Evolutionary conservation across 176 grass and related monocot species (phyloP), one percentile per base, ranked within the genome.

Genomic region (Ensete ventricosum): DNA sequence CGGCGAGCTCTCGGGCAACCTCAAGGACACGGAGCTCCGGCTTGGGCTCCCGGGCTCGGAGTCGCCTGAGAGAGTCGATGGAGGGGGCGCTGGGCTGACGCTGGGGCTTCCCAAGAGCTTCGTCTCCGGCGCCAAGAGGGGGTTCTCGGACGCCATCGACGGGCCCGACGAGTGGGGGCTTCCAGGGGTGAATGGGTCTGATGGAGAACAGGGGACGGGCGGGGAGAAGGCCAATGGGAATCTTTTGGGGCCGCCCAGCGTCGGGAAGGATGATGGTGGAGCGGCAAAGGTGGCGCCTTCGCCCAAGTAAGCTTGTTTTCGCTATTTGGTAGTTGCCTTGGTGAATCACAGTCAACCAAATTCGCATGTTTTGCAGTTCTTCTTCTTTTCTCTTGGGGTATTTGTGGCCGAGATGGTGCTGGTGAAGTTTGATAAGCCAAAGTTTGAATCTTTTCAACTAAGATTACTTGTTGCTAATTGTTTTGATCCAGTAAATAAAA

Each of bases 91-190:
- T 22, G 2, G 67, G 14, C 80, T 90, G 11, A 88, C 90, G 4
- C 77, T 96, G 1, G 89, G 87, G 17, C 77, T 92, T 1, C 87
- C 89, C 54, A 89, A 91, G 54, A 77, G 76, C 52, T 60, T 70
- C 19, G 77, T 70, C 26, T 71, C 77, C 3, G 86, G 90, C 49
- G 85, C 85, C n/a, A 97, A 97, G 72, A 85, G 93, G 43, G 90
- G 87, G 70, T 96, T 90, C 66, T 81, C 93, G 19, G 89, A 89
- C 80, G 83, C 83, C 76, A 82, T 85, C 50, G 83, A 82, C 2
- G 48, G 69, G 24, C 53, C 78, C 11, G 86, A 67, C 34, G 84
- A 78, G 73, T 75, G 77, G 50, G 79, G 64, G 51, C 81, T 81
- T 58, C 69, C 65, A 34, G 68, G 55, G n/a, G 85, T 59, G 60